A percentile compares a stretch with the other conserved stretches of the same genome.
These are phyloP conservation scores for Aspergillus sclerotioniger DNA, from an alignment of 495 filamentous ascomycete species.

Conservation along the genomic window DNA sequence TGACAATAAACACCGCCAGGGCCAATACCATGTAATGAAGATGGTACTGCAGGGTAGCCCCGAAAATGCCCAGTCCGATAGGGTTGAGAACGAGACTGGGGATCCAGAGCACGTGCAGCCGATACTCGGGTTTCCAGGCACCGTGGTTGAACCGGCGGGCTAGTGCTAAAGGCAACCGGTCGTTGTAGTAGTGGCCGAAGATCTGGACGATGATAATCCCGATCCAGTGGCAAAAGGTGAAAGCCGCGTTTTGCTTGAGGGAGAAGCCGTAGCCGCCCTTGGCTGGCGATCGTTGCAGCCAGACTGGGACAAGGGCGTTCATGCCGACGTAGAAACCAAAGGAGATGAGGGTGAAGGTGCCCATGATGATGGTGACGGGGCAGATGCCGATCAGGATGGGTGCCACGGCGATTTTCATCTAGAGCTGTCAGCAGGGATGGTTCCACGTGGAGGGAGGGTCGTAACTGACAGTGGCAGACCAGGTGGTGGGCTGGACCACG, in stretches of 20 bases:
- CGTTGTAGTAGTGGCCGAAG: constrained; percentile 39
- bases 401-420: constrained; percentile 31
- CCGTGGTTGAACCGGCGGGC: constrained; percentile 28
- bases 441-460: background rate
- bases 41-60: constrained; percentile 39
- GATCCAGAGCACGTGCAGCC: constrained; percentile 33
- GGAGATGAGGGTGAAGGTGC: constrained; percentile 42
- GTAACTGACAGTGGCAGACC: background rate
- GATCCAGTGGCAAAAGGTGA: constrained; percentile 41
- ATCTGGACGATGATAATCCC: constrained; percentile 33
- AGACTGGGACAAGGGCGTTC: constrained; percentile 34
- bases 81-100: constrained; percentile 30
- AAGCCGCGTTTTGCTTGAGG: constrained; percentile 41
- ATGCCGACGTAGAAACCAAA: constrained; percentile 46
- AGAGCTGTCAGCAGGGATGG: background rate
- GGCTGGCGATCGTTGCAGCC: constrained; percentile 41
- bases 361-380: constrained; percentile 43
- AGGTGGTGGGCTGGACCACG: background rate
- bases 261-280: constrained; percentile 52
- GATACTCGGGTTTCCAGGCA: constrained; percentile 46
- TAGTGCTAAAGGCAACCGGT: constrained; percentile 39
- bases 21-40: constrained; percentile 40
- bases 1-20: constrained; percentile 37
- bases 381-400: constrained; percentile 44
- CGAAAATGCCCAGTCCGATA: constrained; percentile 45